A percentile compares a stretch with the other conserved stretches of the same genome.
These are phyloP conservation scores for Pichia inconspicua DNA, from an alignment of 1,139 yeast species.

Conservation along the genomic window DNA sequence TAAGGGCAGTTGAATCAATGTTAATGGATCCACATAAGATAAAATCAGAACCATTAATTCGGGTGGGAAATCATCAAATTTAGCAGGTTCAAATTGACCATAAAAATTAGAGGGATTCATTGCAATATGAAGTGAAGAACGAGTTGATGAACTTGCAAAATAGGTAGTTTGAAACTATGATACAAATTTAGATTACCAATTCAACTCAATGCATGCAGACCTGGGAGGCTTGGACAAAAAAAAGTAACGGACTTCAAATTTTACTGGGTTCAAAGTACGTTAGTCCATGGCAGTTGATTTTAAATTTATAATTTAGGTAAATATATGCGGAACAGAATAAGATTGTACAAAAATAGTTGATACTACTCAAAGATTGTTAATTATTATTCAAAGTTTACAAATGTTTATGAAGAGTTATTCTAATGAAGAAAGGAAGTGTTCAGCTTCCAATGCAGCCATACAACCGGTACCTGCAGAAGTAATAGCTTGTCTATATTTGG, in stretches of 20 bases:
- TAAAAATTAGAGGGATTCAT: neutral
- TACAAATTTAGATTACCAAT: neutral
- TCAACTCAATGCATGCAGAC: no score
- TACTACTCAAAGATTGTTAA: no score
- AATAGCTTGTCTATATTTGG: conserved; percentile 95
- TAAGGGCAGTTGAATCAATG: conserved; percentile 40
- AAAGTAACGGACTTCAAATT: no score
- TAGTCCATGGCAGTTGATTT: no score
- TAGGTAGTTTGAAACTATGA: neutral
- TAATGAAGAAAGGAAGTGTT: conserved; percentile 68
- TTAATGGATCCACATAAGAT: conserved; percentile 48
- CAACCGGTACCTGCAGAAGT: conserved; percentile 99
- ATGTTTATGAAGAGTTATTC: conserved; percentile 28
- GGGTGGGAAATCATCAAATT: conserved; percentile 37
- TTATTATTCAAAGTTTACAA: neutral
- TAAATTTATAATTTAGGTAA: no score
- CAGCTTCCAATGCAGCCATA: conserved; percentile 98
- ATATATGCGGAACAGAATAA: no score
- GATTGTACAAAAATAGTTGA: no score
- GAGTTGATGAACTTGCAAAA: neutral
- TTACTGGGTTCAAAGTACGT: no score
- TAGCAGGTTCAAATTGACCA: neutral
- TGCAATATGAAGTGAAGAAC: neutral
- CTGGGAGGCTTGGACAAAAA: neutral
- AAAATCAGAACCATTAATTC: conserved; percentile 53